phyloP scores from a whole-genome alignment of 805 yeast genomes.

The Saccharomycopsis guyanensis region DNA sequence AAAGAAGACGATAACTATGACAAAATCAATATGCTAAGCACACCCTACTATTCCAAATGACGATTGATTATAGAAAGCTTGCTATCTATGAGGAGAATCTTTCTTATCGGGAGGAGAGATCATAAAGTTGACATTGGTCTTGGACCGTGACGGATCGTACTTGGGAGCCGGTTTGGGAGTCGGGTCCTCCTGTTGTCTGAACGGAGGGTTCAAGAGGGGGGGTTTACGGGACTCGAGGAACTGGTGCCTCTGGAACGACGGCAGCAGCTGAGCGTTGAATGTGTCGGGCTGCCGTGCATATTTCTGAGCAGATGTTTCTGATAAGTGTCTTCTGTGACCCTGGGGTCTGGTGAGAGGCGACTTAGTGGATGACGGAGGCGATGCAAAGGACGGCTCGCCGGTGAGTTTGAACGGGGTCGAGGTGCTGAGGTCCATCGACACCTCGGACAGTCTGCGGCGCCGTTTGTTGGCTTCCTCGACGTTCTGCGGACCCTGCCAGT shows the following conservation, averaged over 20 bases:
- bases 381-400: not conserved
- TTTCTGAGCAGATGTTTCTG: slow-evolving; percentile 18
- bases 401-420: not conserved
- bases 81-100: too few relatives aligned
- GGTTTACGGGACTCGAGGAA: not conserved
- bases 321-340: slow-evolving; percentile 21
- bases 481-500: slow-evolving; percentile 28
- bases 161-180: not conserved
- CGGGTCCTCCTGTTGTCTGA: not conserved
- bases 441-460: slow-evolving; percentile 10
- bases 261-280: slow-evolving; percentile 24
- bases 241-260: not conserved
- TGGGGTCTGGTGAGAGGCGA: slow-evolving; percentile 13
- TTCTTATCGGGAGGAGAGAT: slow-evolving; percentile 12
- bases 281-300: slow-evolving; percentile 21
- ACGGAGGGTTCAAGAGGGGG: not conserved
- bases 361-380: not conserved
- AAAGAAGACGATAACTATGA: too few relatives aligned
- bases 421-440: not conserved
- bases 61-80: too few relatives aligned
- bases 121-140: slow-evolving; percentile 20
- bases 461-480: not conserved
- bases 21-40: too few relatives aligned
- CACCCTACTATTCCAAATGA: too few relatives aligned
- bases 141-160: slow-evolving; percentile 7